A percentile compares a stretch with the other conserved stretches of the same genome.
Conservation (phyloP, 179 eudicot species). For the Camellia oleifera region DNA sequence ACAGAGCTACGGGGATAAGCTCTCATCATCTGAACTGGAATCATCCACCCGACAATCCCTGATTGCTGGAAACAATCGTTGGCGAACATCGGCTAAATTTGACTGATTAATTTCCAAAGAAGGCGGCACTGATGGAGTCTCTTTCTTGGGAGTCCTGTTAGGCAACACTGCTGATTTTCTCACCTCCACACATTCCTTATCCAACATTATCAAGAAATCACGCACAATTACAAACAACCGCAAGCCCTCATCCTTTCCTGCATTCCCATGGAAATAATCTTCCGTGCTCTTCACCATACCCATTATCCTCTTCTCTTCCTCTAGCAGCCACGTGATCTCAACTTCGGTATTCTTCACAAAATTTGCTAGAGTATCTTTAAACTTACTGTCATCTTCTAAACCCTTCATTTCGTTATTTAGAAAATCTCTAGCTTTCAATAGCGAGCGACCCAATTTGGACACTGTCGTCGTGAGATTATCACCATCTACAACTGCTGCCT, state of each 20-base stretch:
- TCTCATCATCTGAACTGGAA: slow-evolving; percentile 40
- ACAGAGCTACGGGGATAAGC: slow-evolving; percentile 14
- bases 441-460: slow-evolving; percentile 51
- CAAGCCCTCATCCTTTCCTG: slow-evolving; percentile 76
- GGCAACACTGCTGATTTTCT: slow-evolving; percentile 25
- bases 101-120: slow-evolving; percentile 21
- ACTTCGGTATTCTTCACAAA: slow-evolving; percentile 54
- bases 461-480: slow-evolving; percentile 53
- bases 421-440: slow-evolving; percentile 46
- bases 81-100: slow-evolving; percentile 35
- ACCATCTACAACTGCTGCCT: slow-evolving; percentile 63
- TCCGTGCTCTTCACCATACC: slow-evolving; percentile 65
- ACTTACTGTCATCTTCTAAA: slow-evolving; percentile 41
- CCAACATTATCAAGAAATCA: slow-evolving; percentile 63
- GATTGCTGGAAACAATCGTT: slow-evolving; percentile 48
- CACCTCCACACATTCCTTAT: slow-evolving; percentile 59
- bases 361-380: slow-evolving; percentile 29
- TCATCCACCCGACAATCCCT: slow-evolving; percentile 32
- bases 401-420: slow-evolving; percentile 48
- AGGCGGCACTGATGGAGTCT: slow-evolving; percentile 16
- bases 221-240: slow-evolving; percentile 66
- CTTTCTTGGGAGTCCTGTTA: slow-evolving; percentile 23
- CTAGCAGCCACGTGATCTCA: slow-evolving; percentile 43
- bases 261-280: slow-evolving; percentile 78
- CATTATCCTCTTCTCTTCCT: slow-evolving; percentile 70